Evolutionary conservation across 805 yeast genomes (phyloP), one percentile per base, ranked within the genome.

Genomic region (Candida silvatica): DNA sequence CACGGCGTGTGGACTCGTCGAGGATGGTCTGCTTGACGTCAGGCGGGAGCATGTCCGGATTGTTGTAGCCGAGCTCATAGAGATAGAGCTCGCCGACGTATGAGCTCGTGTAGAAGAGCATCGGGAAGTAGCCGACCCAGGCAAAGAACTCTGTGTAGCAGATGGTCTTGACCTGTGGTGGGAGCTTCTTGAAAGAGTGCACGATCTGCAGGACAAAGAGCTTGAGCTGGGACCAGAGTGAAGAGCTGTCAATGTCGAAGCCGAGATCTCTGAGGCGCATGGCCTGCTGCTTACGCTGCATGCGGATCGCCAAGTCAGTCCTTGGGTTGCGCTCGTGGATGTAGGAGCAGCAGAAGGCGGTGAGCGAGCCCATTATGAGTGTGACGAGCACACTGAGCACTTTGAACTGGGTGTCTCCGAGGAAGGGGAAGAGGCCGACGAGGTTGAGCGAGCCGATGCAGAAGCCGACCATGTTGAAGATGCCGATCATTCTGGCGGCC

Each of bases 121-220:
- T 66, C 2, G 80, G 79, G 54, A 77, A 77, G 57, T 78, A 77
- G 1, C 80, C 80, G 28, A 76, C 68, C 82, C 82, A 77, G 1
- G 81, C 81, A 51, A 71, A 71, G 39, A 76, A 70, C 49, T 77
- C 79, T 2, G 75, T 73, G 34, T 54, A 58, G 43, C 80, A 76
- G 3, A 74, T 71, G 1, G 62, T 49, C 34, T 61, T 62, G 2
- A 73, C 68, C 41, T 69, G 76, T 3, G 69, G 65, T 7, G 81
- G 75, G 8, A 75, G 49, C 20, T 59, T 46, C 3, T 39, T 43
- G 8, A 64, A 52, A 9, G 68, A 62, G 9, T 55, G 47, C 0
- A 43, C 32, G 0, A 69, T 66, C 40, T 65, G 68, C 23, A 24
- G 46, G 17, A 32, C 56, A 28, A 58, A 54, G 4, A 58, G 45